phyloP scores from a whole-genome alignment of 2,329 filamentous ascomycete genomes.

The Aureobasidium sp. region DNA sequence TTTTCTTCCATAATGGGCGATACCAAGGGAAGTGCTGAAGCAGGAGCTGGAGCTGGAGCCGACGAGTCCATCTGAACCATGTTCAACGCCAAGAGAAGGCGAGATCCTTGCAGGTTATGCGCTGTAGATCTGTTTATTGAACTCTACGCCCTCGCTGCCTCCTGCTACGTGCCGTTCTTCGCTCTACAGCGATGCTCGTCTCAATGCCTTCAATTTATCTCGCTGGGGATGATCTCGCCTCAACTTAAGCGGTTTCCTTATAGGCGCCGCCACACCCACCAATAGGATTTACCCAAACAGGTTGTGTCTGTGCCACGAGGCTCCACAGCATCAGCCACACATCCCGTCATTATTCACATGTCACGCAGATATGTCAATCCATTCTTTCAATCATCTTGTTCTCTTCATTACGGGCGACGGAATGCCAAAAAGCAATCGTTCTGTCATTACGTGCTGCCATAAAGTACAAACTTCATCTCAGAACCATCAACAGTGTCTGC shows the following conservation, averaged over 20 bases:
- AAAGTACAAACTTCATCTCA: not conserved
- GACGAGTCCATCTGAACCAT: constrained; percentile 1
- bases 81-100: not conserved
- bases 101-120: not conserved
- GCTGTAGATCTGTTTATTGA: not conserved
- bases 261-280: constrained; percentile 2
- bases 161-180: not conserved
- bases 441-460: not conserved
- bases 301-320: not conserved
- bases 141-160: not conserved
- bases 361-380: not conserved
- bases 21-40: not conserved
- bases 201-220: not conserved
- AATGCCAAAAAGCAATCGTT: not conserved
- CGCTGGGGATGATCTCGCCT: not conserved
- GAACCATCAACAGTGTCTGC: not conserved
- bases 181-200: not conserved
- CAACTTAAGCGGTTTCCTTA: not conserved
- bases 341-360: not conserved
- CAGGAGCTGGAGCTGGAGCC: not conserved
- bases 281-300: not conserved
- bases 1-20: constrained; percentile 29
- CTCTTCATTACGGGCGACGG: not conserved
- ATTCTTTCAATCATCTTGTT: no score
- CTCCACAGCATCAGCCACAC: constrained; percentile 1